Evolutionary conservation across 805 yeast species (phyloP), one percentile per base, ranked within the genome.

Genomic region (Ogataea ramenticola): DNA sequence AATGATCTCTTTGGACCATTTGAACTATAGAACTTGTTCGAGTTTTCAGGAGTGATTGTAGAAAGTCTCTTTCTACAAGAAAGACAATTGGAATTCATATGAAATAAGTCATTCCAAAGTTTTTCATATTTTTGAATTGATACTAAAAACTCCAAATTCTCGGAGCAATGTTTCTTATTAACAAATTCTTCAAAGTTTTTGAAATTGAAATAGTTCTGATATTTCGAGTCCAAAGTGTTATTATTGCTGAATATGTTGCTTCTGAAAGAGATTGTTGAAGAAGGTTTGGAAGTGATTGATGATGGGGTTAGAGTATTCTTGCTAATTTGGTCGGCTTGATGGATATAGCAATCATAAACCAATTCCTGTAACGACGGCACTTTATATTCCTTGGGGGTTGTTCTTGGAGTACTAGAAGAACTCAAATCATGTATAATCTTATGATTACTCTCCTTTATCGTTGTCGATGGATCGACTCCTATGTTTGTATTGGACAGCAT

Each of bases 101-200:
- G 29, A 22, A 40, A 46, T 24, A 31, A 12, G 10, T 38, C 32
- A 35, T 53, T 51, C 56, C 56, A 56, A 20, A 49, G 15, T 4
- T 16, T 16, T 41, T 54, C 55, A 32, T 56, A 54, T 12, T 35
- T 39, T 40, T 53, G 48, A 20, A 54, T 42, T 24, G 48, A 54
- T 4, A 49, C 41, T 26, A 56, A 45, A 33, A 56, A 56, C 8
- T 45, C 45, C 21, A 56, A 38, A 36, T 54, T 56, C 40, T 56
- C 60, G 14, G 30, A 29, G 42, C 60, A 56, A 42, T 53, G 55
- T 8, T 50, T 39, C 3, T 43, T 17, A 5, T 33, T 27, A 2
- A 49, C 41, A 36, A 43, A 56, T 6, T 43, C 27, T 32, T 43
- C 41, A 35, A 56, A 56, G 19, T 44, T 44, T 11, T 32, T 20